These are phyloP conservation scores for Paramecium tetraurelia DNA, from an alignment of 73 alveolate genomes.

Conservation along the genomic window DNA sequence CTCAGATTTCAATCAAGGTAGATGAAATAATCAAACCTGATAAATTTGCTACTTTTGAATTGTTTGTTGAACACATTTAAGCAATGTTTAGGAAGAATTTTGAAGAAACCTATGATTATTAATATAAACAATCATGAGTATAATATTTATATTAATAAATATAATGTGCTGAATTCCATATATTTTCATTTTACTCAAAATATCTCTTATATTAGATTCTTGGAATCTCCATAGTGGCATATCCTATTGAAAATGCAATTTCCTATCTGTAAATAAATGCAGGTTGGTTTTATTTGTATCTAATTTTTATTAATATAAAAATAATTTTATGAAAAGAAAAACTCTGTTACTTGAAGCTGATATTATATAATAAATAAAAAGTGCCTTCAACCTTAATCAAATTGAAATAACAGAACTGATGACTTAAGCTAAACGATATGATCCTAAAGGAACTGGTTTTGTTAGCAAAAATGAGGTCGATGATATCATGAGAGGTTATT, in stretches of 20 bases:
- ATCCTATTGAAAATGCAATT: neutral
- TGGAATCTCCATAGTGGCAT: neutral
- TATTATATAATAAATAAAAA: neutral
- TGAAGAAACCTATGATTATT: neutral
- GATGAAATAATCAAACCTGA: neutral
- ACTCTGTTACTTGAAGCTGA: neutral
- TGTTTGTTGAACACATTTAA: neutral
- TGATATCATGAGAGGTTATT: conserved; percentile 49
- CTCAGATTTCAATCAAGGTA: neutral
- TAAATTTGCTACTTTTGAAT: neutral
- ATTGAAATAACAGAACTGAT: neutral
- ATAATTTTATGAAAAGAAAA: conserved; percentile 10
- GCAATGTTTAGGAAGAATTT: neutral
- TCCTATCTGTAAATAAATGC: neutral
- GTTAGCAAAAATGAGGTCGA: conserved; percentile 1
- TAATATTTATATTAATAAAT: neutral
- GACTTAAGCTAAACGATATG: conserved; percentile 18
- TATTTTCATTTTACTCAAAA: neutral
- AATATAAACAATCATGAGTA: neutral
- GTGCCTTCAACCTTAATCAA: neutral
- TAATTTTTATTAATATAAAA: neutral
- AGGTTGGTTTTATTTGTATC: neutral
- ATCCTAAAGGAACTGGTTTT: conserved; percentile 26
- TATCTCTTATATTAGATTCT: neutral
- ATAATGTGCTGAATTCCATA: neutral